Evolutionary conservation across 106 monocot species (phyloP), one percentile per base, ranked within the genome.

Genomic region (Vanilla planifolia): DNA sequence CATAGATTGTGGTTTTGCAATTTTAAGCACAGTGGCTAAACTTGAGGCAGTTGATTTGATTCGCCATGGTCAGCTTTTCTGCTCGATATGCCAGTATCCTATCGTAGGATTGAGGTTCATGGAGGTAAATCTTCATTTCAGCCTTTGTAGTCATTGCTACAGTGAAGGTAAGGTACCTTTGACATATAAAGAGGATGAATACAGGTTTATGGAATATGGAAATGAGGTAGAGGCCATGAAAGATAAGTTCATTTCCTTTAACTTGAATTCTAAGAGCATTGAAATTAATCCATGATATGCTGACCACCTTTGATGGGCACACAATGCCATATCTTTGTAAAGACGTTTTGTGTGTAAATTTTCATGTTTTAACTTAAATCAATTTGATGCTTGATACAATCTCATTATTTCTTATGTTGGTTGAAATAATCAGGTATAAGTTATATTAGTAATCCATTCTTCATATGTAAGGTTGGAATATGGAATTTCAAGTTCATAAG

Each of bases 121-220:
- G 68, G 86, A 96, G 81, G 80, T 73, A 36, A 87, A 76, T 47
- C 35, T 66, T 24, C 60, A 26, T 5, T 96, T 96, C 68, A 96
- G 81, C 59, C 60, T 96, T 13, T 95, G 95, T 43, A 90, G 76
- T 45, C 64, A 65, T 24, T 96, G 95, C 64, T 90, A 90, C 64
- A 90, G 95, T 30, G 86, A 90, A 79, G 95, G 90, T 35, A 96
- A 90, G 64, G 95, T 96, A 39, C 95, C 95, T 4, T 86, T 81
- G 32, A 60, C 73, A 50, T 79, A 65, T 69, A 87, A 87, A 64
- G 69, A 75, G 39, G 90, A 95, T 28, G 94, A 96, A 60, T 96
- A 90, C 70, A 77, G 68, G 39, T 89, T 95, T 67, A 95, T 72
- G 53, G 89, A 89, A 59, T 95, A 89, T 80, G 89, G 80, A 59